phyloP scores from a whole-genome alignment of 192 early-diverging fungal genomes.

The Haplosporangium gracile region DNA sequence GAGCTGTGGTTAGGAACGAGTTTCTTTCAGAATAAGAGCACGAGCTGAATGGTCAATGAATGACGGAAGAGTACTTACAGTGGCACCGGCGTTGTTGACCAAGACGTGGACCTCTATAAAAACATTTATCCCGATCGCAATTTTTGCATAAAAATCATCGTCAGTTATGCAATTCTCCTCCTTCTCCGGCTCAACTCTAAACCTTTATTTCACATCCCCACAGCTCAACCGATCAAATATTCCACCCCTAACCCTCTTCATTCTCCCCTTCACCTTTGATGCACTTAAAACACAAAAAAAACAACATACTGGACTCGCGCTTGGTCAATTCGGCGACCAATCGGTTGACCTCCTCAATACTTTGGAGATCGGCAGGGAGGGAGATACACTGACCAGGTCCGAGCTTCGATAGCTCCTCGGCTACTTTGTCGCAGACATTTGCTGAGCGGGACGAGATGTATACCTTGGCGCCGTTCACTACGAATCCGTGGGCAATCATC shows the following conservation, averaged over 20 bases:
- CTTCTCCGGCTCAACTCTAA: not conserved
- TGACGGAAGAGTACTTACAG: constrained; percentile 14
- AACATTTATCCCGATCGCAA: not conserved
- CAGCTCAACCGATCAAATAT: not conserved
- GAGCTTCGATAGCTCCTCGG: constrained; percentile 72
- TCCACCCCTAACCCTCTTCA: not conserved
- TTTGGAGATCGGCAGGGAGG: constrained; percentile 80
- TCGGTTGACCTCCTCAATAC: constrained; percentile 66
- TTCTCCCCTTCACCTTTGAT: not conserved
- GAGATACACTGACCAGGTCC: constrained; percentile 83
- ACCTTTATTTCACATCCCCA: not conserved
- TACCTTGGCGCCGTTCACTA: constrained; percentile 90
- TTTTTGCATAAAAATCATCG: not conserved
- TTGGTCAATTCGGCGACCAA: constrained; percentile 70
- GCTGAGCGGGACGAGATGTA: constrained; percentile 91
- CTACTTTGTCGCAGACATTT: constrained; percentile 68
- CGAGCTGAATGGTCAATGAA: not conserved
- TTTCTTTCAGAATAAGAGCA: not conserved
- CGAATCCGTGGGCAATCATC: constrained; percentile 76
- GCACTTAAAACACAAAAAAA: not conserved
- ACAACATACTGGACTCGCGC: constrained; percentile 69
- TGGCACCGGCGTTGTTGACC: constrained; percentile 89
- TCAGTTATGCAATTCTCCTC: not conserved
- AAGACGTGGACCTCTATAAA: constrained; percentile 85
- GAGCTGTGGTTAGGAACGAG: not conserved